Evolutionary conservation across 495 filamentous ascomycete species (phyloP), one percentile per base, ranked within the genome.

Genomic region (Talaromyces wortmannii): DNA sequence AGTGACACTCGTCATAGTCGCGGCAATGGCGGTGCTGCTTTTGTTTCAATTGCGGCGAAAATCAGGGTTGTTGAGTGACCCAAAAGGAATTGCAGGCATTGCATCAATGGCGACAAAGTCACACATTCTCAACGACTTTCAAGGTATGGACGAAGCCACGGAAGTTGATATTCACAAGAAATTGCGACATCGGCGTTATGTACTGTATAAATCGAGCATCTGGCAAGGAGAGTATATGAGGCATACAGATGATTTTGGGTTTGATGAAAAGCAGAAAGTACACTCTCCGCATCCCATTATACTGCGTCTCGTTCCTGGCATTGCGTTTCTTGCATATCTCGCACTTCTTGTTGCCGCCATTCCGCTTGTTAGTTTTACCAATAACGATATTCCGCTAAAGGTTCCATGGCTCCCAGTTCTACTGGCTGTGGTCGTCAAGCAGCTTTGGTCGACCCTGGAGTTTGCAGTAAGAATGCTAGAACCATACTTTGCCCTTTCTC

Each of bases 111-210:
- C 87, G 2, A 85, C 82, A 18, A 79, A 78, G 54, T 78, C 76
- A 52, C 86, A 89, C 60, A 88, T 90, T 66, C 72, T 89, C 55
- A 83, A 79, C 66, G 87, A 90, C 61, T 89, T 90, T 59, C 82
- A 83, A 57, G 83, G 84, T 57, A 76, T 89, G 65, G 87, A 90
- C 63, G 78, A 80, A 0, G 85, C 83, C 7, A 76, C 68, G 2
- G 80, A 83, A n/a, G 65, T 80, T 42, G 73, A 80, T 48, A 89
- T 90, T 53, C 86, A 89, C 64, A 69, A 82, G 55, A 77, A 74
- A 56, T 75, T 90, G 15, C 80, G 79, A 47, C 63, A 80, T 48
- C 78, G 81, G 29, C 82, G 86, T 29, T 90, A 89, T 62, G 75
- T 83, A 15, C 68, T 90, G 7, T 83, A 85, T 52, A 88, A 88